A percentile compares a stretch with the other conserved stretches of the same genome.
Conservation (phyloP, 495 filamentous ascomycete genomes). For the Talaromyces stipitatus region DNA sequence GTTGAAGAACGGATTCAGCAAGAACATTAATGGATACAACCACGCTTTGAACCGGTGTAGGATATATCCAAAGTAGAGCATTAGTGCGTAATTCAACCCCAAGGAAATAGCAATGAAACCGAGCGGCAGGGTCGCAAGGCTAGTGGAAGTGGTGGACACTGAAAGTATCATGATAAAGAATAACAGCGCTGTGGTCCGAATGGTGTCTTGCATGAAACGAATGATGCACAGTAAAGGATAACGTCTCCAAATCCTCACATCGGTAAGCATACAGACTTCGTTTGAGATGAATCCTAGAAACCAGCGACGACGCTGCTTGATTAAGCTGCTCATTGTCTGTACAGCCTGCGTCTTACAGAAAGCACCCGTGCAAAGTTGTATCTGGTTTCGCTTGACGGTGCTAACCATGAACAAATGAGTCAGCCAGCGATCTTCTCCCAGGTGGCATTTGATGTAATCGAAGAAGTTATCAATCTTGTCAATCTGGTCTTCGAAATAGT, state of each 20-base stretch:
- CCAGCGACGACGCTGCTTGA: conserved; percentile 96
- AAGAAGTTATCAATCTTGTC: conserved; percentile 96
- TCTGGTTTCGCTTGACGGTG: conserved; percentile 85
- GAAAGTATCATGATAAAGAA: conserved; percentile 95
- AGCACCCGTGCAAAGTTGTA: conserved; percentile 93
- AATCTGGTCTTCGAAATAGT: conserved; percentile 97
- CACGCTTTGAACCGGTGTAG: conserved; percentile 86
- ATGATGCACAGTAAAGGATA: conserved; percentile 87
- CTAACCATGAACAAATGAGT: conserved; percentile 99
- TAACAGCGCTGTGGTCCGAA: conserved; percentile 87
- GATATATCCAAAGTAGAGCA: conserved; percentile 90
- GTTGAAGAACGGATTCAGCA: conserved; percentile 95
- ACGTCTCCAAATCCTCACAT: conserved; percentile 80
- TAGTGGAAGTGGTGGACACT: conserved; percentile 76
- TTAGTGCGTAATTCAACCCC: conserved; percentile 89
- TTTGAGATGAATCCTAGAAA: conserved; percentile 98
- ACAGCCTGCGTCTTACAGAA: conserved; percentile 99
- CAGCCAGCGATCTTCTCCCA: conserved; percentile 95
- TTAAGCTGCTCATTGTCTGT: conserved; percentile 72
- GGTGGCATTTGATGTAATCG: conserved; percentile 90
- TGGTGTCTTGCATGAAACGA: conserved; percentile 93
- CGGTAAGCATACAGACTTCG: conserved; percentile 97
- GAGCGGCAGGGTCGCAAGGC: conserved; percentile 69
- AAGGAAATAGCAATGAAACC: conserved; percentile 95
- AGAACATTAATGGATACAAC: conserved; percentile 94